Conservation (phyloP, 176 grass and related monocot genomes). For the Pontederia crassipes region DNA sequence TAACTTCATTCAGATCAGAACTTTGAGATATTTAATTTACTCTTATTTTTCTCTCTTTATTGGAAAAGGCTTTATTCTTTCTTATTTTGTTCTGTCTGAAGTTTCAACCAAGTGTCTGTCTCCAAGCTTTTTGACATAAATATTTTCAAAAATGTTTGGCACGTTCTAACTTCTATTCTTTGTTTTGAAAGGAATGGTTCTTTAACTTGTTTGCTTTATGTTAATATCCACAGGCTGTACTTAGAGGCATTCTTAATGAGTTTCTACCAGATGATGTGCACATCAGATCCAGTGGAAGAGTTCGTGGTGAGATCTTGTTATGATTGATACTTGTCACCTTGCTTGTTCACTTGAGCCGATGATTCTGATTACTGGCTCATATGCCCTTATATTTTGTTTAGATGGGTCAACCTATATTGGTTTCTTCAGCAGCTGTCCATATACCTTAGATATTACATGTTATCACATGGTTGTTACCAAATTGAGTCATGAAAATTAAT, state of each 20-base stretch:
- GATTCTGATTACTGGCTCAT: too few relatives aligned
- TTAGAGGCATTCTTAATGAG: conserved; percentile 56
- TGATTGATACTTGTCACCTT: not conserved
- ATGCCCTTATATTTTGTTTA: too few relatives aligned
- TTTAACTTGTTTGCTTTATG: not conserved
- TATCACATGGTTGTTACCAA: too few relatives aligned
- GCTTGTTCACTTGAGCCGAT: not conserved
- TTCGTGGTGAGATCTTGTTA: conserved; percentile 34
- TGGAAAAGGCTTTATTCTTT: too few relatives aligned
- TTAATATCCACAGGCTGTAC: conserved; percentile 54
- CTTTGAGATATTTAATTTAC: too few relatives aligned
- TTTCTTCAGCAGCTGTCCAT: not conserved
- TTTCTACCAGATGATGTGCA: conserved; percentile 95
- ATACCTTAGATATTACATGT: not conserved
- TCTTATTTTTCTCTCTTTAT: too few relatives aligned
- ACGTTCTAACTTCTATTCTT: not conserved
- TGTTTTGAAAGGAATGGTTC: not conserved
- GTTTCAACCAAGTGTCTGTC: too few relatives aligned
- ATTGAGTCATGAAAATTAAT: too few relatives aligned
- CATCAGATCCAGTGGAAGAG: conserved; percentile 71
- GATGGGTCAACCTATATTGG: not conserved
- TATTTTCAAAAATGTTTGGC: too few relatives aligned
- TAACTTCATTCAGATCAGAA: too few relatives aligned
- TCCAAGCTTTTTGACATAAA: too few relatives aligned
- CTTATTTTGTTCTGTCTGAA: too few relatives aligned